Base-by-base conservation (phyloP, 768 basidiomycete species). In the Lactarius tabidus region DNA sequence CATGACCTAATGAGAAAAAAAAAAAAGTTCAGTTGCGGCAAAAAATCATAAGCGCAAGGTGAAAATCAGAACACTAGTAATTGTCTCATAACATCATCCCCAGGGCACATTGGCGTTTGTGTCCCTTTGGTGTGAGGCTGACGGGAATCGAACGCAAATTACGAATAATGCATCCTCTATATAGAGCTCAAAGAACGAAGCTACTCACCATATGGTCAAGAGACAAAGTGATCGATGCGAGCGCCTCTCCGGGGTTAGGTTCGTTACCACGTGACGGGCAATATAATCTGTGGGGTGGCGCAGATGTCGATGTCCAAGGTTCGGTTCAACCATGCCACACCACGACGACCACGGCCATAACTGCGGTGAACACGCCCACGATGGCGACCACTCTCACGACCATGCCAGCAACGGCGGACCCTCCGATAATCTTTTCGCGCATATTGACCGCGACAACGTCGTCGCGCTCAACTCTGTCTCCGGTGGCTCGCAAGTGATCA, bases 101-200 rank as follows among this genome's bases (percentile, higher is more conserved):
- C 88, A 88, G 88, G 84, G 80, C 77, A 79, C 74, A 83, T 87
- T 79, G 89, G 90, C 90, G 79, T 80, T 65, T 83, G 80, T 78
- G 60, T 77, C 85, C 88, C 83, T 90, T 89, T 88, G 84, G 81
- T 78, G 70, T 81, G 79, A 78, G 80, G 79, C 74, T 73, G 75
- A 76, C 74, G 79, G 74, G 77, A 72, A 76, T 91, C 90, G 88
- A 91, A 91, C 90, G 90, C 90, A 91, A 91, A 91, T 91, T 91
- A 91, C 90, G 78, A 80, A 70, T 78, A 75, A 77, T 80, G 70
- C 88, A 90, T 90, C 81, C 78, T 83, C 64, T 36, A 71, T 66
- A 59, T 52, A 64, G 64, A 12, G 69, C 43, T 26, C 29, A 43
- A 65, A 45, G 33, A 62, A 51, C 18, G 5, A 60, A 57, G 26